Evolutionary conservation across 495 filamentous ascomycete species (phyloP), one percentile per base, ranked within the genome.

Genomic region (Cercophora scortea): DNA sequence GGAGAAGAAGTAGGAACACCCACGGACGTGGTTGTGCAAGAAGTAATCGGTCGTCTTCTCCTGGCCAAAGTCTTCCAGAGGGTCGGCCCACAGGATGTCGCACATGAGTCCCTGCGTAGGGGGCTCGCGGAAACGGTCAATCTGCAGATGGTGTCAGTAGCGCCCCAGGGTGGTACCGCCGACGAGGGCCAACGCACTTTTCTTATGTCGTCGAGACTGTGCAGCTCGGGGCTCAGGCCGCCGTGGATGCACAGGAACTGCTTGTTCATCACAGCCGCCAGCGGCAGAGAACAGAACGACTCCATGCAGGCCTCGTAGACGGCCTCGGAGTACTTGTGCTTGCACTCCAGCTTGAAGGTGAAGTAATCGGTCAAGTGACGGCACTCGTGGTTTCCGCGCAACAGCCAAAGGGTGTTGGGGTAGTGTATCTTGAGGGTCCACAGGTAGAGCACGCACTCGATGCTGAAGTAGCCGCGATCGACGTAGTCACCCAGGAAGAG

Each of bases 391-490:
- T 98, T 98, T 59, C 93, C 93, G 53, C 93, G 85, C 58, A 98
- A 81, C 61, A 98, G 75, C 93, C 93, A 98, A 45, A 98, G 86
- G 4, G 89, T 92, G 63, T 95, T 90, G 10, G 93, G 93, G 64
- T 98, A 97, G 85, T 95, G 96, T 68, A 98, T 96, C 80, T 98
- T 98, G 61, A 98, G 74, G 10, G 90, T 86, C 93, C 93, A 98
- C 32, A 98, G 81, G 63, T 96, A 98, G 35, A 98, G 77, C 39
- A 98, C 93, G 62, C 93, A 98, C 83, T 98, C 93, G 65, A 98
- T 96, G 69, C 90, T 96, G 69, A 98, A 98, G 71, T 97, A 97
- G 39, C 93, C 93, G 64, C 93, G 80, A 67, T 98, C 93, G 40
- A 98, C 93, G 63, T 98, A 98, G 69, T 98, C 93, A 48, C 93